Evolutionary conservation across 75 land plant genomes (phyloP).

Genomic region (Ceratopteris richardii): DNA sequence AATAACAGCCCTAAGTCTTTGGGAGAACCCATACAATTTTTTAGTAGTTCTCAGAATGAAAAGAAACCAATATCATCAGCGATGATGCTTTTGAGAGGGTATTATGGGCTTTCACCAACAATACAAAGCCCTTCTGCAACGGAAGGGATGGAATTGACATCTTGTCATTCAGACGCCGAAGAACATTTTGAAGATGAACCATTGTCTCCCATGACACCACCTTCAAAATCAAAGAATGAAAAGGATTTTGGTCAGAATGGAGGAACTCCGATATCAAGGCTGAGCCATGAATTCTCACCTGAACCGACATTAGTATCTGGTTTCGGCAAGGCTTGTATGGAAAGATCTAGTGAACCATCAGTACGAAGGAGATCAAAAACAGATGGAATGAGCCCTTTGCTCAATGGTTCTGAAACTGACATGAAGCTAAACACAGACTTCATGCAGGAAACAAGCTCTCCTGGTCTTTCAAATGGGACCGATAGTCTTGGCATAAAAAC

Average conservation of each 20-base stretch:
- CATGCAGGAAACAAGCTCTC: neutral
- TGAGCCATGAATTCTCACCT: too few species aligned
- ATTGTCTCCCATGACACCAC: conserved; percentile 11
- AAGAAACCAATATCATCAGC: conserved; percentile 12
- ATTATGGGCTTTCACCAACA: conserved; percentile 16
- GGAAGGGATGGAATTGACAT: conserved; percentile 20
- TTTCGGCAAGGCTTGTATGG: too few species aligned
- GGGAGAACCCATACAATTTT: too few species aligned
- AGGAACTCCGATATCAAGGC: too few species aligned
- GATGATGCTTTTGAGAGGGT: conserved; percentile 22
- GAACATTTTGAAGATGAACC: conserved; percentile 17
- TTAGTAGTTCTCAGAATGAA: conserved; percentile 7
- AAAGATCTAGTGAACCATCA: too few species aligned
- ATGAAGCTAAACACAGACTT: neutral
- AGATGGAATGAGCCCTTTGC: neutral
- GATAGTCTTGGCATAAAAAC: neutral
- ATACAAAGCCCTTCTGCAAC: neutral
- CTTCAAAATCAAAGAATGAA: too few species aligned
- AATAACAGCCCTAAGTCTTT: too few species aligned
- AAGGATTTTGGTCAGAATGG: too few species aligned
- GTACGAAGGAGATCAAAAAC: too few species aligned
- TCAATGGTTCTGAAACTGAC: neutral
- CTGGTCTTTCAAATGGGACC: too few species aligned
- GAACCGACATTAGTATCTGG: too few species aligned
- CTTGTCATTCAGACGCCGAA: conserved; percentile 10